Evolutionary conservation across 352 stramenopile species (phyloP), one percentile per base, ranked within the genome.

Genomic region (Nothophytophthora sp.): DNA sequence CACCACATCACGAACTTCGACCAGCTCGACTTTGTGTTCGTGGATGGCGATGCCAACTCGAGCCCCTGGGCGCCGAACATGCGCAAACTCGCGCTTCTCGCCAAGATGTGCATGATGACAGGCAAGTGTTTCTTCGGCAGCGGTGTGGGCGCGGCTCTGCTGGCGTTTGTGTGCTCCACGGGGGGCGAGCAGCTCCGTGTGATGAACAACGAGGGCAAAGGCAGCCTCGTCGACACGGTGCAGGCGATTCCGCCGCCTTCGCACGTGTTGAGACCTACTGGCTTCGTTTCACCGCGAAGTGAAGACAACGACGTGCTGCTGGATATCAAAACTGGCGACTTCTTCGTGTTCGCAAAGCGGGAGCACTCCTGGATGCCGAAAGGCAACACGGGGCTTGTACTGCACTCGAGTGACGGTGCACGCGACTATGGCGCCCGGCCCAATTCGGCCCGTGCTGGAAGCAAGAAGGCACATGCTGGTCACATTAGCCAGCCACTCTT

Each of bases 81-180:
- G 55, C 73, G 75, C 30, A 87, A 92, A 43, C 62, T 94, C 8
- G 42, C 64, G 27, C 40, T 89, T 18, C 58, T 88, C 15, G 69
- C 66, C 18, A 94, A 94, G 59, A 91, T 92, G 81, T 94, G 84
- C 59, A 92, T 91, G 81, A 90, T 92, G 80, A 92, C 84, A 10
- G 84, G 82, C 30, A 94, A 94, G 42, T 94, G 84, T 20, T 72
- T 83, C 12, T 94, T 84, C 50, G 80, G 68, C 24, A 84, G 67
- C 44, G 69, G 73, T 15, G 46, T 92, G 16, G 81, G 80, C 11
- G 81, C 84, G 2, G 52, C 50, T 4, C 40, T 92, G 28, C 30
- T 94, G 8, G 68, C 81, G 15, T 92, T 83, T 50, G 40, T 90
- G 28, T 91, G 81, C 32, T 81, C 81, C 1, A 94, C 84, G 5